Percentiles rank a stretch among this genome's conserved stretches.
Evolutionary conservation across 345 rosid species (phyloP).

Genomic region (Microcos paniculata): DNA sequence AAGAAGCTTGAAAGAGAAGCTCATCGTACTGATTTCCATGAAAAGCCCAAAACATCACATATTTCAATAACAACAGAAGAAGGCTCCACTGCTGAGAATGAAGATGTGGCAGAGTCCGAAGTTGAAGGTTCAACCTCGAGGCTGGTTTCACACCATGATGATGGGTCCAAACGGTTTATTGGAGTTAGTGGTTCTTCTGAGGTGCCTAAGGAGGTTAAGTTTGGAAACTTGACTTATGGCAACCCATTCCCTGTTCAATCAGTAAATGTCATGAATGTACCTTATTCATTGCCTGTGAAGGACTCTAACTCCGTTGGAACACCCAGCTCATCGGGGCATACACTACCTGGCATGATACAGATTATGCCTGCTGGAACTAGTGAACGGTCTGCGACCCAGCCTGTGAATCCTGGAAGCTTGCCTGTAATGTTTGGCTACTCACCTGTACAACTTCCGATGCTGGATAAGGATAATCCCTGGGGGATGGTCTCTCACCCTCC

Average conservation of each 20-base stretch:
- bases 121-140: conserved; percentile 80
- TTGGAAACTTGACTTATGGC: conserved; percentile 9
- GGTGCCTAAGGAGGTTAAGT: conserved; percentile 41
- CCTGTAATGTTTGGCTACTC: conserved; percentile 80
- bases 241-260: conserved; percentile 13
- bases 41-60: conserved; percentile 63
- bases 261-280: conserved; percentile 25
- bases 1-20: conserved; percentile 64
- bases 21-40: conserved; percentile 46
- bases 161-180: conserved; percentile 44
- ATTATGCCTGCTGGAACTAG: conserved; percentile 41
- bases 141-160: conserved; percentile 41
- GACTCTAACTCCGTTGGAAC: conserved; percentile 52
- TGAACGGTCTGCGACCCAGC: conserved; percentile 40
- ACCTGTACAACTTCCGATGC: conserved; percentile 71
- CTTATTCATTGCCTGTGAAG: conserved; percentile 47
- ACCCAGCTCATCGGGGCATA: conserved; percentile 42
- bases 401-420: conserved; percentile 53
- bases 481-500: conserved; percentile 57
- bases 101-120: conserved; percentile 95
- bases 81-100: conserved; percentile 88
- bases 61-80: conserved; percentile 79
- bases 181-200: conserved; percentile 46
- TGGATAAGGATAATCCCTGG: conserved; percentile 81
- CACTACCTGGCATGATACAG: conserved; percentile 44